phyloP scores from a whole-genome alignment of 1,284 basidiomycete genomes.

The Phellinidium pouzarii region DNA sequence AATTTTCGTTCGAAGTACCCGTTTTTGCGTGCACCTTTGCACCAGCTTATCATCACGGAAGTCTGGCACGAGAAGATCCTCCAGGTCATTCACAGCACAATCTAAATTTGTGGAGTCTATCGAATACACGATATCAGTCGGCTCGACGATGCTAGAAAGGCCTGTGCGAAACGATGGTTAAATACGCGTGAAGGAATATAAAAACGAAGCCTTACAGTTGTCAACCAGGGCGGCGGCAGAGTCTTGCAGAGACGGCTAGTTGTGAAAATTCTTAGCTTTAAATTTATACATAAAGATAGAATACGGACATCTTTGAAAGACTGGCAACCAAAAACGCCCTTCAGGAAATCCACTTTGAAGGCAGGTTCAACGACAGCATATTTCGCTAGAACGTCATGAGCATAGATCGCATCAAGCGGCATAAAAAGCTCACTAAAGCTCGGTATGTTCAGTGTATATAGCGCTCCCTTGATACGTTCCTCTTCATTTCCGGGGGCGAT shows the following conservation, averaged over 20 bases:
- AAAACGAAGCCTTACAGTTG: constrained; percentile 39
- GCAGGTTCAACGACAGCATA: constrained; percentile 52
- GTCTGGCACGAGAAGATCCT: constrained; percentile 29
- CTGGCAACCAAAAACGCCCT: constrained; percentile 54
- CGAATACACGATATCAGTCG: constrained; percentile 48
- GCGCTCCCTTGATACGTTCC: constrained; percentile 87
- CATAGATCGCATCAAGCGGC: not conserved
- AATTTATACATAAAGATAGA: not conserved
- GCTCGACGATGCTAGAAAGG: constrained; percentile 53
- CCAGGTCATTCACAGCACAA: constrained; percentile 32
- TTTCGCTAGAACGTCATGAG: constrained; percentile 31
- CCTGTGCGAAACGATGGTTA: constrained; percentile 31
- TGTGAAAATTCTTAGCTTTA: constrained; percentile 9
- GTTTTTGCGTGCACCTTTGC: constrained; percentile 37
- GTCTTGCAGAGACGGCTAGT: constrained; percentile 62
- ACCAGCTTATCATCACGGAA: constrained; percentile 35
- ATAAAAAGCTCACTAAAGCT: constrained; percentile 40
- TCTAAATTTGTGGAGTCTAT: constrained; percentile 40
- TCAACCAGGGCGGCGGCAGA: constrained; percentile 55
- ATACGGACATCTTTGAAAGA: constrained; percentile 56
- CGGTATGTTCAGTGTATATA: constrained; percentile 74
- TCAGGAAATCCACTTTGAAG: constrained; percentile 41
- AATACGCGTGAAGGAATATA: constrained; percentile 1
- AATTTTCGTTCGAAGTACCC: constrained; percentile 36
- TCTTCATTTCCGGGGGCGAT: constrained; percentile 73